Evolutionary conservation across 1,284 basidiomycete species (phyloP), one percentile per base, ranked within the genome.

Genomic region (Cutaneotrichosporon dermatis): DNA sequence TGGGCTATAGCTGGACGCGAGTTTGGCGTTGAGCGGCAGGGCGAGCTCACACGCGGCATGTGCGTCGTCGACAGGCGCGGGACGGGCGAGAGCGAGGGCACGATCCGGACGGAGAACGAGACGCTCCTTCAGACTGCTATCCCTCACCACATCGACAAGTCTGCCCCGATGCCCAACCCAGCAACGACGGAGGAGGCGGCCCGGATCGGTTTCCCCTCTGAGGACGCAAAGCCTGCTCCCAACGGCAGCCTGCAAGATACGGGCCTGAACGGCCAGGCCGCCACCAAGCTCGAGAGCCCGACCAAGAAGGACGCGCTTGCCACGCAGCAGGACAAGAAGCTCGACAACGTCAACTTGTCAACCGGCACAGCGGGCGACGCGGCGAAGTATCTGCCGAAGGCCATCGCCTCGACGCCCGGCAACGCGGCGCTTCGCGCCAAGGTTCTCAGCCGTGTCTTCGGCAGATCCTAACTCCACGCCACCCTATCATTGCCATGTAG

Each of bases 31-130:
- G 80, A 81, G 67, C 67, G 77, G 3, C 69, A 53, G 5, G 80
- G 79, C 35, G 77, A 80, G 66, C 68, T 74, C 37, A 80, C 79
- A 6, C 65, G 78, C 48, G 79, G 79, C 10, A 80, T 79, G 78
- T 79, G 79, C 59, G 77, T 80, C 4, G 75, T 80, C 25, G 79
- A 80, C 69, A 62, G 78, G 51, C 62, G 79, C n/a, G 54, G 54
- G 5, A 70, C 68, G 8, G 70, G 68, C 4, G 72, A 75, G 64
- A 55, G 51, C 11, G 61, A 59, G 9, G 63, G 58, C 6, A 64
- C 59, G 52, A 57, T 62, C 50, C 63, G 75, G 51, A 71, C 72
- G 1, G 67, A 73, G 62, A 60, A 69, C 55, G 64, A 70, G 45
- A 49, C 54, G 44, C 43, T 67, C 13, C 51, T 54, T 16, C 40